phyloP scores from a whole-genome alignment of 1,284 basidiomycete species.

The Inonotus hispidus region DNA sequence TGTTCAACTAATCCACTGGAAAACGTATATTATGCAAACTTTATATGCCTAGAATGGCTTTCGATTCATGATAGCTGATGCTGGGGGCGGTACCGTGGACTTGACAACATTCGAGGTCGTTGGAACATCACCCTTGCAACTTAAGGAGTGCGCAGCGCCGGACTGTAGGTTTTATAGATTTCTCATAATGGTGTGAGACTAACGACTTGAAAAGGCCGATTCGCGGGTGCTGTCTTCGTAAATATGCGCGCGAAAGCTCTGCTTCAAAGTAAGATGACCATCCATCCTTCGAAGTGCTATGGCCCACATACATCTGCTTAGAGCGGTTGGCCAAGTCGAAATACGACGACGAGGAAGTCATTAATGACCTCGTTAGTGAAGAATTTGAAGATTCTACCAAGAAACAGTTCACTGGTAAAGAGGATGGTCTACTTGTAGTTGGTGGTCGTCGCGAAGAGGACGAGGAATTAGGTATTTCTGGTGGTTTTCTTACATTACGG shows the following conservation, averaged over 20 bases:
- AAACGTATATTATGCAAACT: neutral
- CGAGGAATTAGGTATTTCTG: constrained; percentile 47
- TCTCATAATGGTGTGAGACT: neutral
- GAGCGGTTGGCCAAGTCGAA: constrained; percentile 4
- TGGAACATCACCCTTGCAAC: constrained; percentile 59
- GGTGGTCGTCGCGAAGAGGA: constrained; percentile 76
- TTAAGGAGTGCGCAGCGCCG: constrained; percentile 75
- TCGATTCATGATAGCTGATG: constrained; percentile 72
- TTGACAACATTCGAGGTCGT: constrained; percentile 72
- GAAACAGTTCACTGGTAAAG: constrained; percentile 53
- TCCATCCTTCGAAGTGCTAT: neutral
- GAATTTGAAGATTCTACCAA: constrained; percentile 77
- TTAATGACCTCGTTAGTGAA: constrained; percentile 60
- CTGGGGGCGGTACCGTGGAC: constrained; percentile 74
- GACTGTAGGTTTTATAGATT: constrained; percentile 44
- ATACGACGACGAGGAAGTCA: constrained; percentile 59
- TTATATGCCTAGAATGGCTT: constrained; percentile 40
- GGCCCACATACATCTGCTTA: neutral
- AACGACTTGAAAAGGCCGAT: constrained; percentile 46
- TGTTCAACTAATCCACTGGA: constrained; percentile 22
- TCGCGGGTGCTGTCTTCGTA: constrained; percentile 77
- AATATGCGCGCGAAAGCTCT: constrained; percentile 29
- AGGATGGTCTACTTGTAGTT: constrained; percentile 60
- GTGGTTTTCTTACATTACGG: neutral
- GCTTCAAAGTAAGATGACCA: neutral